A percentile compares a stretch with the other conserved stretches of the same genome.
Conservation (phyloP, 2,329 filamentous ascomycete genomes). For the Magnaporthiopsis incrustans region DNA sequence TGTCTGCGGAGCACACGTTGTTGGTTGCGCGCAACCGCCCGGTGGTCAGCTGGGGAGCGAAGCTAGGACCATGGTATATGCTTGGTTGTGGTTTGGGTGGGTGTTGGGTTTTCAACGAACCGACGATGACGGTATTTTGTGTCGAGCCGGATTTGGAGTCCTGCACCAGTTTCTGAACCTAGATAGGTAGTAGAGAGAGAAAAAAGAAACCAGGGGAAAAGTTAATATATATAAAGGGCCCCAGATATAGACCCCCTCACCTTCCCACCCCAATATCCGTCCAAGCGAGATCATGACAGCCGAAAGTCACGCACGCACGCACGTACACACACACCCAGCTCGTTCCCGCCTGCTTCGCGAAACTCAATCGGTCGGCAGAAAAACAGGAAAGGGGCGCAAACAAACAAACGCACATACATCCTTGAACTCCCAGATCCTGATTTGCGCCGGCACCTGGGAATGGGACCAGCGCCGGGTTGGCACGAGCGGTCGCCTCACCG, state of each 20-base stretch:
- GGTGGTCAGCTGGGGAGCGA: too few relatives aligned
- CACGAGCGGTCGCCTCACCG: not conserved
- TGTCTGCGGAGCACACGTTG: constrained; percentile 36
- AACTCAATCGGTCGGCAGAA: too few relatives aligned
- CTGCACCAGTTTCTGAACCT: constrained; percentile 32
- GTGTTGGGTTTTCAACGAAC: constrained; percentile 24
- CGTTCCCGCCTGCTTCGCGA: too few relatives aligned
- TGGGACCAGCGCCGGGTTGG: not conserved
- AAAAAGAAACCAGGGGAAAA: not conserved
- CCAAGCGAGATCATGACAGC: too few relatives aligned
- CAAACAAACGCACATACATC: constrained; percentile 28
- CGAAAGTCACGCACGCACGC: too few relatives aligned
- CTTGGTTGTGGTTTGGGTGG: too few relatives aligned
- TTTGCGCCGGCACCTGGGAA: constrained; percentile 14
- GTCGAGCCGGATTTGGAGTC: constrained; percentile 13
- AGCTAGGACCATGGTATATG: too few relatives aligned
- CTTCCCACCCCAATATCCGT: too few relatives aligned
- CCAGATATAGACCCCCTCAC: too few relatives aligned
- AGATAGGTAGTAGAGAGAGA: not conserved
- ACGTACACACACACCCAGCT: too few relatives aligned
- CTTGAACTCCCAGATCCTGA: constrained; percentile 40
- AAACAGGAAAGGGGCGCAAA: not conserved
- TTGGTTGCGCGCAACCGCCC: not conserved
- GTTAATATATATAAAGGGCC: too few relatives aligned
- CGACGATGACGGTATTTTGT: constrained; percentile 35